Evolutionary conservation across 2,329 filamentous ascomycete species (phyloP).

Genomic region (Pseudonectria foliicola): DNA sequence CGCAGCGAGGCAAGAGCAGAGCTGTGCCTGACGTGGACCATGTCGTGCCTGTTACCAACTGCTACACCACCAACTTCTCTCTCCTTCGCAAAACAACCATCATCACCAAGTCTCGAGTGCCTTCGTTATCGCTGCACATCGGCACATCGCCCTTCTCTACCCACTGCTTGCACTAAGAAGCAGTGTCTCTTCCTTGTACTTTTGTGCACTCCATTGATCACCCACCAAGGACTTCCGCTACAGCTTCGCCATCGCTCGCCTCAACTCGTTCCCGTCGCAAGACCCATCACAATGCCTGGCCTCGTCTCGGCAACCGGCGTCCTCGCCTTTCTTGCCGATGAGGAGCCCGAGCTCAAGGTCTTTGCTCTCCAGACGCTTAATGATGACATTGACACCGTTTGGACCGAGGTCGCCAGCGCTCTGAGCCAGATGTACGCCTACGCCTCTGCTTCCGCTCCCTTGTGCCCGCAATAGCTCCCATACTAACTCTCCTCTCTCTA

Average conservation of each 20-base stretch:
- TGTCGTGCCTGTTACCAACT: constrained; percentile 22
- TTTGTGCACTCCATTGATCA: constrained; percentile 3
- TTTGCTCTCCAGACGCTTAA: constrained; percentile 95
- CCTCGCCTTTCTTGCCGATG: constrained; percentile 89
- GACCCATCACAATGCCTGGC: constrained; percentile 64
- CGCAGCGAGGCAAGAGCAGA: constrained; percentile 30
- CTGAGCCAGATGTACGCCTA: constrained; percentile 78
- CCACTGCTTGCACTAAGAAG: too few relatives aligned
- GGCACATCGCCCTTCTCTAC: constrained; percentile 14
- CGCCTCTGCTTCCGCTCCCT: neutral
- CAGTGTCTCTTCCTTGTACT: too few relatives aligned
- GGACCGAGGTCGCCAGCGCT: constrained; percentile 92
- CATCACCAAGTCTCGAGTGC: constrained; percentile 3
- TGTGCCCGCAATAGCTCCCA: constrained; percentile 1
- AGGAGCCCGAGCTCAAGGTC: constrained; percentile 86
- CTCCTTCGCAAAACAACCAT: constrained; percentile 6
- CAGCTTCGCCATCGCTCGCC: constrained; percentile 12
- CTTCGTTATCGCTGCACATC: constrained; percentile 9
- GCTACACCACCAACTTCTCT: constrained; percentile 9
- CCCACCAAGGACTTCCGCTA: constrained; percentile 9
- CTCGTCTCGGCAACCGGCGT: constrained; percentile 91
- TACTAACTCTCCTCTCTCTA: constrained; percentile 31
- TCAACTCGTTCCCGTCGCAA: constrained; percentile 12
- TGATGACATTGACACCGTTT: constrained; percentile 92
- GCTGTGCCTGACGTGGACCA: constrained; percentile 41